These are phyloP conservation scores for Dactylellina drechsleri DNA, from an alignment of 2,329 filamentous ascomycete genomes.

Conservation along the genomic window DNA sequence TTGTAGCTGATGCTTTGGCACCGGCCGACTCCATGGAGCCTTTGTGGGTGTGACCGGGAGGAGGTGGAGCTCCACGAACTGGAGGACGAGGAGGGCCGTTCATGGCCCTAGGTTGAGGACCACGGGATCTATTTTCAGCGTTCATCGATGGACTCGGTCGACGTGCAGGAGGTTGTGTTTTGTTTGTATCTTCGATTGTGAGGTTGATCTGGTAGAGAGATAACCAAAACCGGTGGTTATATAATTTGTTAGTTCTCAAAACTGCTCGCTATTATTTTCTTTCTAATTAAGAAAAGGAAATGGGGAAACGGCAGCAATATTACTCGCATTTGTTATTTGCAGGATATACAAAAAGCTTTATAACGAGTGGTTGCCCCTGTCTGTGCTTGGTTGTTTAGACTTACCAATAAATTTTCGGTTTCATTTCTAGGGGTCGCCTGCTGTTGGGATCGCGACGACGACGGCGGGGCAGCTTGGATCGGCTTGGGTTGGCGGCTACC, in stretches of 20 bases:
- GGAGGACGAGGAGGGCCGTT: constrained; percentile 42
- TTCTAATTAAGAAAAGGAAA: not conserved
- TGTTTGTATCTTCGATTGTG: constrained; percentile 48
- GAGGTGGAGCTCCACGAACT: constrained; percentile 36
- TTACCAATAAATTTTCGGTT: constrained; percentile 48
- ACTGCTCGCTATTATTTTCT: constrained; percentile 5
- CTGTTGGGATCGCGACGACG: constrained; percentile 26
- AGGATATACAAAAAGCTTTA: not conserved
- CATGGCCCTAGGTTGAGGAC: constrained; percentile 32
- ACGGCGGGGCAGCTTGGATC: constrained; percentile 12
- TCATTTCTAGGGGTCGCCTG: constrained; percentile 43
- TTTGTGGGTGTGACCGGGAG: constrained; percentile 39
- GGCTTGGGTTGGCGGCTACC: constrained; percentile 16
- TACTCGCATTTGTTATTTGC: not conserved
- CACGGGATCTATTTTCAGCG: constrained; percentile 47
- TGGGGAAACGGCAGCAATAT: not conserved
- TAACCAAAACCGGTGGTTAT: not conserved
- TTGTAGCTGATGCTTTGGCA: constrained; percentile 6
- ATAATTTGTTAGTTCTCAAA: constrained; percentile 28
- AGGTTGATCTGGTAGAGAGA: constrained; percentile 43
- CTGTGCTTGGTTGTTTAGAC: constrained; percentile 1
- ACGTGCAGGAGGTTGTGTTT: constrained; percentile 24
- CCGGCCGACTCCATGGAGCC: constrained; percentile 25
- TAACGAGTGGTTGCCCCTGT: no score
- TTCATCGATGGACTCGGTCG: constrained; percentile 46